Evolutionary conservation across 768 basidiomycete genomes (phyloP), one percentile per base, ranked within the genome.

Genomic region (Clitopilus passeckerianus): DNA sequence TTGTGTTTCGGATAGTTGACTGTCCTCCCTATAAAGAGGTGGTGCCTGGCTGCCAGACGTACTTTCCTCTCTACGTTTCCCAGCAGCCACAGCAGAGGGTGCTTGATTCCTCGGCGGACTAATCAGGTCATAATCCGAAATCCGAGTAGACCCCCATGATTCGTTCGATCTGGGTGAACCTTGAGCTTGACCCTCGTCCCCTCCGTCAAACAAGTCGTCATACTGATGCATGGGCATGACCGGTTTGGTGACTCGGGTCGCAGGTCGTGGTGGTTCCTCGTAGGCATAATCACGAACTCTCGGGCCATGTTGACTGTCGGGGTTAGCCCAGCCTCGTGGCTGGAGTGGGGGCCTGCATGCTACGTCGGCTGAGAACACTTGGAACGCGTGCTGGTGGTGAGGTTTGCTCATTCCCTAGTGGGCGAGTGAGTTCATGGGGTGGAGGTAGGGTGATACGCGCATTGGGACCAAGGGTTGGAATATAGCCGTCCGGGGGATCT

Each of bases 401-500:
- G 16, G 22, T 50, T 16, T 22, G 46, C 20, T 24, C 53, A 1
- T 56, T 24, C 18, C 37, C 53, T 1, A 71, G 61, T 2, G 68
- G 68, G 9, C 67, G 68, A 16, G 70, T 73, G 18, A 84, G 60
- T 59, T 77, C 82, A 57, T 83, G 79, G 0, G 84, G 84, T 18
- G 82, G 77, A 5, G 81, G 82, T n/a, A 84, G 70, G 5, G 68
- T 60, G 16, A 82, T 81, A 18, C 71, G 66, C 9, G 72, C 71
- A 58, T 77, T 71, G 0, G 71, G 59, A 14, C 72, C 77, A 60
- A 77, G 52, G n/a, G 66, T 73, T 0, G 84, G 83, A 57, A 85
- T 81, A 59, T 72, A 84, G 5, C 72, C 74, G n/a, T 84, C 83
- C 0, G 80, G 81, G 75, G 81, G 8, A 78, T 53, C 8, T 69